Conservation (phyloP, 805 yeast species). For the Wickerhamomyces bisporus region DNA sequence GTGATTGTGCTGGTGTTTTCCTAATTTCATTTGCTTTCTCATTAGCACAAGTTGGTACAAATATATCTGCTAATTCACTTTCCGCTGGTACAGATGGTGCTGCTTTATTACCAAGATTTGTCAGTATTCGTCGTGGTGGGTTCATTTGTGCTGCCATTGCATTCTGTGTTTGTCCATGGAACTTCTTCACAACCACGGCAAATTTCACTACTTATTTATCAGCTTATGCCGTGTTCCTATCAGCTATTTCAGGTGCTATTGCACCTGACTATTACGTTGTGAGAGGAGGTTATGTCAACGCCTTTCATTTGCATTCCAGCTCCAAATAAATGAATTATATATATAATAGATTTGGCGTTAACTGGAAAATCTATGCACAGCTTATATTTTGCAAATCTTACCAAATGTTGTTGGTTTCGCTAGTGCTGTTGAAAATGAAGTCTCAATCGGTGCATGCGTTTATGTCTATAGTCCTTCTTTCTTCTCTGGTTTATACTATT, state of each 20-base stretch:
- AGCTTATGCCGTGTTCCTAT: conserved; percentile 74
- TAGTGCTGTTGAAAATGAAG: conserved; percentile 73
- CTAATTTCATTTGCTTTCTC: conserved; percentile 15
- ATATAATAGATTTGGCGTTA: conserved; percentile 59
- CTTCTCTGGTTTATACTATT: conserved; percentile 66
- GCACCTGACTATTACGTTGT: conserved; percentile 54
- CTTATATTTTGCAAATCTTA: conserved; percentile 73
- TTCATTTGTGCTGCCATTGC: conserved; percentile 65
- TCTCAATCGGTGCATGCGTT: conserved; percentile 77
- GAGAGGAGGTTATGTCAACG: conserved; percentile 61
- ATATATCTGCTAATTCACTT: conserved; percentile 63
- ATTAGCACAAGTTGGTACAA: conserved; percentile 50
- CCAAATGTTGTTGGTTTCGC: conserved; percentile 88
- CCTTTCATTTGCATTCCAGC: conserved; percentile 60
- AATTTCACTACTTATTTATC: conserved; percentile 70
- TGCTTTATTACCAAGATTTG: conserved; percentile 50
- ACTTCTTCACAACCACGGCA: conserved; percentile 44
- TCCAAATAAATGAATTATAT: conserved; percentile 42
- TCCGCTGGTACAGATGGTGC: conserved; percentile 56
- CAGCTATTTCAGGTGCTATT: conserved; percentile 72
- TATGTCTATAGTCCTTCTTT: conserved; percentile 69
- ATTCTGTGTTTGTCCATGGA: conserved; percentile 74
- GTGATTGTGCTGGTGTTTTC: conserved; percentile 20
- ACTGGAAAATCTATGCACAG: conserved; percentile 79
- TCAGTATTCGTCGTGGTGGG: conserved; percentile 58